Conservation (phyloP, 805 yeast species). For the Candida ascalaphidarum region DNA sequence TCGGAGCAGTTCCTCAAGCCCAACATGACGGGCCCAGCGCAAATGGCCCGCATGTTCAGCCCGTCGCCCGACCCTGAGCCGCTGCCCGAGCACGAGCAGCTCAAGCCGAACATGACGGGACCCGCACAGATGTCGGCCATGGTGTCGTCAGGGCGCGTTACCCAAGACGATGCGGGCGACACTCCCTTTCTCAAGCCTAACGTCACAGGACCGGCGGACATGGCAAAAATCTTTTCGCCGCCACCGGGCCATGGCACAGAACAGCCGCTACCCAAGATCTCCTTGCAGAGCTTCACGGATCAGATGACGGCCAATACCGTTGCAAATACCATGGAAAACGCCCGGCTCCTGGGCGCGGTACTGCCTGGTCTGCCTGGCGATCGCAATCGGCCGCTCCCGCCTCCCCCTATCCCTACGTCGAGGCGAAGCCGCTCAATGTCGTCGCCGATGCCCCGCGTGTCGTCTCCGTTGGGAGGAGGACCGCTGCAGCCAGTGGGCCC, state of each 20-base stretch:
- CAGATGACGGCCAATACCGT: slow-evolving; percentile 33
- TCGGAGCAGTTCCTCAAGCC: slow-evolving; percentile 19
- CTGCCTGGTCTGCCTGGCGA: slow-evolving; percentile 4
- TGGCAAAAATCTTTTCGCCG: slow-evolving; percentile 24
- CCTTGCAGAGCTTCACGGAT: slow-evolving; percentile 31
- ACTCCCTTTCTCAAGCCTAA: slow-evolving; percentile 15
- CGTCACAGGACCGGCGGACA: slow-evolving; percentile 23
- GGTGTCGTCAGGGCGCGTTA: too few relatives aligned
- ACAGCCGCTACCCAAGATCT: slow-evolving; percentile 16
- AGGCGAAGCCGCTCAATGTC: slow-evolving; percentile 27
- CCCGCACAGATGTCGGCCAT: slow-evolving; percentile 16
- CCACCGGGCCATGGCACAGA: slow-evolving; percentile 4
- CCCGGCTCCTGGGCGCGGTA: slow-evolving; percentile 9
- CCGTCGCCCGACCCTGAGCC: slow-evolving; percentile 13
- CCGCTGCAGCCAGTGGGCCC: neutral
- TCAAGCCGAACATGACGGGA: slow-evolving; percentile 38
- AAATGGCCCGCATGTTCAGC: slow-evolving; percentile 24
- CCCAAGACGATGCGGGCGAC: neutral
- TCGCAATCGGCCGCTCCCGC: slow-evolving; percentile 11
- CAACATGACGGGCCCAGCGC: slow-evolving; percentile 40
- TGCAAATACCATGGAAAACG: slow-evolving; percentile 26
- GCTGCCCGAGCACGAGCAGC: slow-evolving; percentile 2
- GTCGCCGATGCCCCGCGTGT: slow-evolving; percentile 16
- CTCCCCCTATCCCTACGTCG: slow-evolving; percentile 30
- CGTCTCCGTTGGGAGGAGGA: slow-evolving; percentile 4